Evolutionary conservation across 2,329 filamentous ascomycete species (phyloP).

Genomic region (Colletotrichum sublineola): DNA sequence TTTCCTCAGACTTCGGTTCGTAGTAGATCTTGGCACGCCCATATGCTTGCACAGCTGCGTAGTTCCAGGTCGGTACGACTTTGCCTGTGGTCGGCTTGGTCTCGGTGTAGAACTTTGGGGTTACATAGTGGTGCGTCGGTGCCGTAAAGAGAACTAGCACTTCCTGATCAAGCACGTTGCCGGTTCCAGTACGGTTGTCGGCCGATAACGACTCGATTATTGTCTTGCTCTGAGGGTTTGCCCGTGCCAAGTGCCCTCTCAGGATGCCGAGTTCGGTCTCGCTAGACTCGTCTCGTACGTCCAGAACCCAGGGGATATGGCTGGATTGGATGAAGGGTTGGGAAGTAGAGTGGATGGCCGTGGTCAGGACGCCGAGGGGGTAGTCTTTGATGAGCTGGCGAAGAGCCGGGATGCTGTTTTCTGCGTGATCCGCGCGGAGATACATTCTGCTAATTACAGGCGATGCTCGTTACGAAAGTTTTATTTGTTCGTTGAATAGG

Average conservation of each 20-base stretch:
- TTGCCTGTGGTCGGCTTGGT: constrained; percentile 75
- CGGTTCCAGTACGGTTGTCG: constrained; percentile 24
- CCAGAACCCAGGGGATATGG: constrained; percentile 72
- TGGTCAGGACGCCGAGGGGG: constrained; percentile 73
- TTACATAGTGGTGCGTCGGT: constrained; percentile 72
- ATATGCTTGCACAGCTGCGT: constrained; percentile 74
- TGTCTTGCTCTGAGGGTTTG: constrained; percentile 74
- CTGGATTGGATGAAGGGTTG: constrained; percentile 68
- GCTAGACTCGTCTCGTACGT: constrained; percentile 58
- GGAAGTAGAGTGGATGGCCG: constrained; percentile 65
- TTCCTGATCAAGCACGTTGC: constrained; percentile 60
- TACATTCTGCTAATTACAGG: constrained; percentile 61
- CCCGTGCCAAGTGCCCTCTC: constrained; percentile 72
- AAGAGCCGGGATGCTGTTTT: constrained; percentile 62
- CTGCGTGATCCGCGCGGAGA: constrained; percentile 66
- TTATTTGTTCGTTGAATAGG: background rate
- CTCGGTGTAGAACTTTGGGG: constrained; percentile 75
- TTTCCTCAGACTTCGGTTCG: constrained; percentile 61
- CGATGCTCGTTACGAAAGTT: background rate
- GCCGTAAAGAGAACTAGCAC: constrained; percentile 74
- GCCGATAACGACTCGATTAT: constrained; percentile 63
- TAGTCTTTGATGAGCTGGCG: constrained; percentile 70
- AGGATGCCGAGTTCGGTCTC: constrained; percentile 61
- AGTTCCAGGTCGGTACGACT: constrained; percentile 80
- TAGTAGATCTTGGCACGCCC: constrained; percentile 67